Base-by-base conservation (phyloP, 2,329 filamentous ascomycete genomes). In the Bipolaris gigantea region DNA sequence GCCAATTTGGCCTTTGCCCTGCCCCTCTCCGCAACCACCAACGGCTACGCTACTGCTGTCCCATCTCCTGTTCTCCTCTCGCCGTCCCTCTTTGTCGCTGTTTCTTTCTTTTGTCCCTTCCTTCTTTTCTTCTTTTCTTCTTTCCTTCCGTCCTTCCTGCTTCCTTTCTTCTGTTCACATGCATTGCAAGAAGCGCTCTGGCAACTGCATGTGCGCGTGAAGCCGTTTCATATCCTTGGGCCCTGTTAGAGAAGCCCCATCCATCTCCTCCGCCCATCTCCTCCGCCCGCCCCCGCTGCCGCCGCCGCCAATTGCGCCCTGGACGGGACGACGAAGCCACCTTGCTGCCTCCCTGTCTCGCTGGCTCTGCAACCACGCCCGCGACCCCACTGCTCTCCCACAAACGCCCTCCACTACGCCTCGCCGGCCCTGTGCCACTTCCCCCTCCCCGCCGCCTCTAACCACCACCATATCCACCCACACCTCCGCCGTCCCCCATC, bases 221-320 rank as follows among this genome's bases (percentile, higher is more conserved):
- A 21, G 32, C 48, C 10, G 53, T 55, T 52, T 55, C 53, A 55
- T 41, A 49, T 52, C 38, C 30, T 27, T 35, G 48, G 42, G 47
- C 43, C 53, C 48, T 40, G 53, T 55, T 52, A 52, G 53, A 55
- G 43, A 52, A 35, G 48, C 36, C 19, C 18, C 53, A 39, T 33
- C 27, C 16, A 39, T 21, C 27, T n/a, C 43, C 46, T 53, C 45
- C 45, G 39, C 36, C 19, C 44, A 53, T 40, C 51, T 40, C 51
- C 44, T 13, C 43, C 40, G 48, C 25, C 27, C 16, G 27, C 32
- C 30, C 32, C 50, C 34, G 46, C 38, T 34, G 43, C 47, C 47
- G 23, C 34, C 15, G 41, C 47, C 27, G 48, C 45, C 52, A 32
- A 46, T 54, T 34, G 34, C 35, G 49, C 50, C 36, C 44, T 21